Conservation (phyloP, 202 grass and related monocot species). For the Zizania palustris region DNA sequence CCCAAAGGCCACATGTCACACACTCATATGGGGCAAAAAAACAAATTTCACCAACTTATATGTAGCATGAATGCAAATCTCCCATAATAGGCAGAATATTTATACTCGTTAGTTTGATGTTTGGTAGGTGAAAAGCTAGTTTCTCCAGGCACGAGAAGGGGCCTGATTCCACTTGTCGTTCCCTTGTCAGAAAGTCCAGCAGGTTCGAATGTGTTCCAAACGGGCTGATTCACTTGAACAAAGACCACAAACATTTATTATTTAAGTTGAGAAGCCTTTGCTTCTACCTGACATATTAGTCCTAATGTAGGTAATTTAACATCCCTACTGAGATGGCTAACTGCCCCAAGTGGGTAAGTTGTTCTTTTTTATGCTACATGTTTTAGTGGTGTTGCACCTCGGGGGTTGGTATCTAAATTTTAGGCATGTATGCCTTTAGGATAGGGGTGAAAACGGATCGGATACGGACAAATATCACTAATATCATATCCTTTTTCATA, state of each 20-base stretch:
- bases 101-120: too few relatives aligned
- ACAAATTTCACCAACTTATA: too few relatives aligned
- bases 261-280: not conserved
- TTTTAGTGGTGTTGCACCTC: not conserved
- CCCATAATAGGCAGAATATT: too few relatives aligned
- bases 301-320: slow-evolving; percentile 73
- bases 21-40: too few relatives aligned
- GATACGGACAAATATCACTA: too few relatives aligned
- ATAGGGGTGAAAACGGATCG: too few relatives aligned
- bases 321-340: slow-evolving; percentile 96
- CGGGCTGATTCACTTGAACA: not conserved
- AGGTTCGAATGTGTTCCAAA: slow-evolving; percentile 53
- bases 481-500: too few relatives aligned
- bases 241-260: not conserved
- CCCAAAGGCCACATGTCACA: too few relatives aligned
- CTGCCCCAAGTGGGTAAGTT: slow-evolving; percentile 86
- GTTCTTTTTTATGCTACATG: slow-evolving; percentile 14
- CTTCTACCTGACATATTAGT: slow-evolving; percentile 35
- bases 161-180: slow-evolving; percentile 74
- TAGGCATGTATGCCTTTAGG: slow-evolving; percentile 45
- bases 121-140: slow-evolving; percentile 72
- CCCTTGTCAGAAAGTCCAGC: slow-evolving; percentile 78
- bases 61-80: too few relatives aligned
- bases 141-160: slow-evolving; percentile 81
- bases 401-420: slow-evolving; percentile 35